Evolutionary conservation across 2,329 filamentous ascomycete genomes (phyloP).

Genomic region (Calonectria fujianensis): DNA sequence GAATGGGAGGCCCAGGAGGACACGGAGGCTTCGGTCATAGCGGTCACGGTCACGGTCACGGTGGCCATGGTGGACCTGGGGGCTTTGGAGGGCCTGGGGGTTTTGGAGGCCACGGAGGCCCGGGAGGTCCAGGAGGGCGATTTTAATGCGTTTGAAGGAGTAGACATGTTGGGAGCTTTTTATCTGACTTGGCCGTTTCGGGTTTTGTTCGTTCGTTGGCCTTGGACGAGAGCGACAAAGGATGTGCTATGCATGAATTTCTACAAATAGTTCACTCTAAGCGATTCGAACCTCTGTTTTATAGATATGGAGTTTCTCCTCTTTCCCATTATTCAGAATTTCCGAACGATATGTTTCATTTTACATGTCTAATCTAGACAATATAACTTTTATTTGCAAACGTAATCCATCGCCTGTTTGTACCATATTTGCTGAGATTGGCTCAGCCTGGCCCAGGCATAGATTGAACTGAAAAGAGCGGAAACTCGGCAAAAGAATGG

Average conservation of each 20-base stretch:
- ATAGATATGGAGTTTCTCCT: no score
- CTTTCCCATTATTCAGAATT: no score
- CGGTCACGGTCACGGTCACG: not conserved
- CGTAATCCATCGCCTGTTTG: no score
- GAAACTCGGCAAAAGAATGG: no score
- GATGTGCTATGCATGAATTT: not conserved
- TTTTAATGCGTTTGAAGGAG: not conserved
- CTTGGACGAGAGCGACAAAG: not conserved
- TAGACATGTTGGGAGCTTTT: not conserved
- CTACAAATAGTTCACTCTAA: not conserved
- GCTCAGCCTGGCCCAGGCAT: no score
- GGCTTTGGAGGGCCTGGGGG: not conserved
- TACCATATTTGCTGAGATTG: no score
- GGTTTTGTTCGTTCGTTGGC: no score
- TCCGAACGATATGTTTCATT: no score
- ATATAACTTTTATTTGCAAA: no score
- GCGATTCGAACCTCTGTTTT: no score
- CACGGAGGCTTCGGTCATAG: not conserved
- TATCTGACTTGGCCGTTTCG: not conserved
- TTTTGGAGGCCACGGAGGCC: not conserved
- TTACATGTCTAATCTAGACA: no score
- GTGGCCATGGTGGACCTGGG: not conserved
- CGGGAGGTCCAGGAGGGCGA: constrained; percentile 3
- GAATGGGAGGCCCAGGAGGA: not conserved
- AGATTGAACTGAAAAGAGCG: no score